phyloP scores from a whole-genome alignment of 441 rosid genomes.

The Populus trichocarpa region DNA sequence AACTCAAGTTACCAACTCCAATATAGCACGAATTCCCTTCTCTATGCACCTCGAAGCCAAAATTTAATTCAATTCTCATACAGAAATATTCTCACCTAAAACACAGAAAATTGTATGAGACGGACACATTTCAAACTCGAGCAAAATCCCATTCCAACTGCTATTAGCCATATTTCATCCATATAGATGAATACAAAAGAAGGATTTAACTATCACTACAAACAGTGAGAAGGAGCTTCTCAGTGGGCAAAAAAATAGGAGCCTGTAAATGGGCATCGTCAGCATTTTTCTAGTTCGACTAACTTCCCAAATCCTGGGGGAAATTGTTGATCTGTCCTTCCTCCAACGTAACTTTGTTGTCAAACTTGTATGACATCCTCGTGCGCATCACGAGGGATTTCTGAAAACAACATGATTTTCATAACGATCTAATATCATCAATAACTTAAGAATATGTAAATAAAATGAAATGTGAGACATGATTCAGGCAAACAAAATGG shows the following conservation, averaged over 20 bases:
- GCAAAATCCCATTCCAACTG: constrained; percentile 31
- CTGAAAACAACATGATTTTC: constrained; percentile 38
- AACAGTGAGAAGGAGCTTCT: constrained; percentile 24
- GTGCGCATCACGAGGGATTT: constrained; percentile 93
- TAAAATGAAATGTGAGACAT: background rate
- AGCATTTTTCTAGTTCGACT: constrained; percentile 13
- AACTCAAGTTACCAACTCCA: constrained; percentile 1
- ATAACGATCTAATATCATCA: background rate
- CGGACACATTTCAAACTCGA: constrained; percentile 22
- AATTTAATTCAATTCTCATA: constrained; percentile 36
- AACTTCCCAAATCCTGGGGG: constrained; percentile 69
- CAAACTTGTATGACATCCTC: constrained; percentile 83
- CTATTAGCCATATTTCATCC: constrained; percentile 26
- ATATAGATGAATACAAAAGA: constrained; percentile 25
- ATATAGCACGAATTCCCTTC: constrained; percentile 5
- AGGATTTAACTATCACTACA: constrained; percentile 29
- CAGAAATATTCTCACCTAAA: constrained; percentile 30
- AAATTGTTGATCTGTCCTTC: constrained; percentile 90
- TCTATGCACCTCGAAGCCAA: constrained; percentile 30
- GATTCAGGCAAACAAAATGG: background rate
- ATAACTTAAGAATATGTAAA: background rate
- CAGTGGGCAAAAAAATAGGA: constrained; percentile 10
- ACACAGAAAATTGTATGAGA: constrained; percentile 10
- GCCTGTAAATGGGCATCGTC: constrained; percentile 14
- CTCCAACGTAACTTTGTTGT: constrained; percentile 73